Percentiles rank a stretch among this genome's conserved stretches.
Evolutionary conservation across 2,329 filamentous ascomycete species (phyloP).

Genomic region (Incumbomyces lentus): DNA sequence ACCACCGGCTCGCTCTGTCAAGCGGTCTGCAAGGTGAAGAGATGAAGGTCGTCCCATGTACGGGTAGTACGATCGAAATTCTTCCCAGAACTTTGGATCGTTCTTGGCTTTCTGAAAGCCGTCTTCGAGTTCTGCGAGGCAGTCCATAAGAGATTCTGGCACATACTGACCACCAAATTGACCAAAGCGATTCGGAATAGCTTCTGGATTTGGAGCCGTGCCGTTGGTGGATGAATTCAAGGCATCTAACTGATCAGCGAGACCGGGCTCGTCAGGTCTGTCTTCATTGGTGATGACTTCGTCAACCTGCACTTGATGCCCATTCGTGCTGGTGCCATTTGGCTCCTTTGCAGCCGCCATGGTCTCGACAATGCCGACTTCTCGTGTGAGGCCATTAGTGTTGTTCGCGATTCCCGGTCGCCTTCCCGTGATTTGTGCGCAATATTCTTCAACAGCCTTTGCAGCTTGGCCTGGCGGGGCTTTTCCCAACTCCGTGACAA

Average conservation of each 20-base stretch:
- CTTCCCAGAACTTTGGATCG: slow-evolving; percentile 90
- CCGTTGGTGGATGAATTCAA: slow-evolving; percentile 52
- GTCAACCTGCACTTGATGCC: slow-evolving; percentile 49
- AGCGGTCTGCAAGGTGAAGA: slow-evolving; percentile 74
- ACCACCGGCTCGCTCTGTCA: slow-evolving; percentile 81
- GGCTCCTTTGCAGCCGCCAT: slow-evolving; percentile 52
- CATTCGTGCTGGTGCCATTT: slow-evolving; percentile 37
- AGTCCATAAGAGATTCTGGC: slow-evolving; percentile 96
- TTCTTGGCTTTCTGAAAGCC: slow-evolving; percentile 82
- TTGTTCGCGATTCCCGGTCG: slow-evolving; percentile 35
- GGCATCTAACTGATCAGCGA: slow-evolving; percentile 76
- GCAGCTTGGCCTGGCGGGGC: slow-evolving; percentile 56
- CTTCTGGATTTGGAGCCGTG: slow-evolving; percentile 30
- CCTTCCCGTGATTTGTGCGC: slow-evolving; percentile 58
- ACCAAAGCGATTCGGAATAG: slow-evolving; percentile 78
- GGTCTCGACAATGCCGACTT: slow-evolving; percentile 61
- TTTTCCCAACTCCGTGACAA: slow-evolving; percentile 68
- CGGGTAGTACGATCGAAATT: slow-evolving; percentile 89
- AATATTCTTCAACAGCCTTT: slow-evolving; percentile 76
- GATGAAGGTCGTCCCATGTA: slow-evolving; percentile 95
- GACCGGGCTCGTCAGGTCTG: slow-evolving; percentile 48
- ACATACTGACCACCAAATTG: slow-evolving; percentile 97
- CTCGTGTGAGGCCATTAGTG: slow-evolving; percentile 44
- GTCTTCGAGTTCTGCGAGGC: slow-evolving; percentile 75
- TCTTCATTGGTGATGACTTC: slow-evolving; percentile 53